Base-by-base conservation (phyloP, 257 asterid genomes). In the Solanum pennellii region DNA sequence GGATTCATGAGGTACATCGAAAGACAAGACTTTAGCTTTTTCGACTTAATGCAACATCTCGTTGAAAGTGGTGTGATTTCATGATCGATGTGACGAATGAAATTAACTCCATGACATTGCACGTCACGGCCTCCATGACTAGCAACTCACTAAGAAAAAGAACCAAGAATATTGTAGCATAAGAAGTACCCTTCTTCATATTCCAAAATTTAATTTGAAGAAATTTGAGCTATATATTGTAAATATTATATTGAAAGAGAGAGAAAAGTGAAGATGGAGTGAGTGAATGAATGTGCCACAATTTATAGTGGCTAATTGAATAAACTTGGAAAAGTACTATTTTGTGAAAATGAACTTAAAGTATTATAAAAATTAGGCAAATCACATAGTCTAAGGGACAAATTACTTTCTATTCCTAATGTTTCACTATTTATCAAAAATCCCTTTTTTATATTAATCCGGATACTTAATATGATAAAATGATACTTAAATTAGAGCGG, bases 1-100 rank as follows among this genome's bases (percentile, higher is more conserved):
- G 90, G 91, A 56, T 89, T 29, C 29, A 25, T 85, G 27, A 85
- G 29, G 35, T 89, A 89, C 12, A 69, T 69, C 39, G 83, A 90
- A 62, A 90, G 89, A 84, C 91, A 90, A 41, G 92, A 87, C 86
- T 37, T 74, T 60, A 87, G 91, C 42, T 85, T 45, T 71, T 29
- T 83, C 66, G 89, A 80, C 47, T 37, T 82, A 16, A 25, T 42
- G 42, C 92, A 90, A 49, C 92, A 90, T 1, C 14, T 41, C 1
- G 5, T 1, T 10, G 90, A 41, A 6, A 86, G 92, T 16, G 83
- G 20, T 13, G 7, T 2, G 66, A 18, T 12, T 82, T 39, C 2
- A 45, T 29, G 83, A 88, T 52, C 1, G 88, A 87, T 1, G 72
- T 8, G 13, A 27, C 25, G 23, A 89, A 90, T 3, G 89, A 87